Evolutionary conservation across 305 asterid species (phyloP).

Genomic region (Petunia hybrid): DNA sequence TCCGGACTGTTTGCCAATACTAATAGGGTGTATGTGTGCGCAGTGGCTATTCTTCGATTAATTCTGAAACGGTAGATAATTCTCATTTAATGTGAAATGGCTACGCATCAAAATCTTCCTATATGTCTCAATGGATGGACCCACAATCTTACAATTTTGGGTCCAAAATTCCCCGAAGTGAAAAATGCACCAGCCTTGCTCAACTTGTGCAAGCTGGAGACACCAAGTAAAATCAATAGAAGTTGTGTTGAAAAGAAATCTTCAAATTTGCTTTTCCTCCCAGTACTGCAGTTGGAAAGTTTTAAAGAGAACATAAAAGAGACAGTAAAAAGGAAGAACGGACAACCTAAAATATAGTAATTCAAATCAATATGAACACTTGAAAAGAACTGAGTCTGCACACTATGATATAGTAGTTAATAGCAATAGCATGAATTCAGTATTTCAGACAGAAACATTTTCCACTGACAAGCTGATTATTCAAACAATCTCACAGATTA

Average conservation of each 20-base stretch:
- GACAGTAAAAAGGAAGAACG: not conserved
- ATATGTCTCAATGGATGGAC: too few relatives aligned
- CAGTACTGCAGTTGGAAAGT: slow-evolving; percentile 2
- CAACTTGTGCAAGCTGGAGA: too few relatives aligned
- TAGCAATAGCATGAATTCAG: not conserved
- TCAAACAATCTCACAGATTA: slow-evolving; percentile 5
- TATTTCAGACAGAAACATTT: slow-evolving; percentile 5
- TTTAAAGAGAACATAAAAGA: not conserved
- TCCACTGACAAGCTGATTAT: slow-evolving; percentile 12
- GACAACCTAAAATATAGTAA: not conserved
- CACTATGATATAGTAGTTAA: slow-evolving; percentile 1
- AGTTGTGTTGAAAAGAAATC: slow-evolving; percentile 4
- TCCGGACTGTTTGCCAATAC: too few relatives aligned
- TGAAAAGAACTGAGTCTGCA: not conserved
- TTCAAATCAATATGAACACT: not conserved
- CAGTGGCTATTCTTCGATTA: too few relatives aligned
- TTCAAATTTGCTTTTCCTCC: slow-evolving; percentile 18
- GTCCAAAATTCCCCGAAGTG: too few relatives aligned
- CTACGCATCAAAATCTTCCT: too few relatives aligned
- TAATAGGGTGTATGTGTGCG: too few relatives aligned
- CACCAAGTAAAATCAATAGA: too few relatives aligned
- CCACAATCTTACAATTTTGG: too few relatives aligned
- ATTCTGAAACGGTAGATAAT: too few relatives aligned
- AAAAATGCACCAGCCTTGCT: too few relatives aligned
- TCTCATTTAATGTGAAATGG: too few relatives aligned